phyloP scores from a whole-genome alignment of 805 yeast genomes.

The Sugiyamaella mastotermitis region DNA sequence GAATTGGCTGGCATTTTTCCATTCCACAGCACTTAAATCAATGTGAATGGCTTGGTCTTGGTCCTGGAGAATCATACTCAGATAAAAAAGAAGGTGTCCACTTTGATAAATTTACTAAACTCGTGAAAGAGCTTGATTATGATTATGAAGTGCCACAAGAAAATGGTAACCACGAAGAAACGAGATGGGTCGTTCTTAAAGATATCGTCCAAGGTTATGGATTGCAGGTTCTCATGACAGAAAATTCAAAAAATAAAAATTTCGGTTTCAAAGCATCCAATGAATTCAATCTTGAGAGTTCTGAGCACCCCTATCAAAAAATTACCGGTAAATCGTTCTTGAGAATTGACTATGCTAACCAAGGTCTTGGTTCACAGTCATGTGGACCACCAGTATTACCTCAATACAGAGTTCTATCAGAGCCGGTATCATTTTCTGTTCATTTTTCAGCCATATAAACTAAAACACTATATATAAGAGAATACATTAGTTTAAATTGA shows the following conservation, averaged over 20 bases:
- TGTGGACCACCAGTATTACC: too few species aligned
- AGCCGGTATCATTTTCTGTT: too few species aligned
- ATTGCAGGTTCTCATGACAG: too few species aligned
- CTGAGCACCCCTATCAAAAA: constrained; percentile 24
- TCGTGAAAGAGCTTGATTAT: constrained; percentile 13
- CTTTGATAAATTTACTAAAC: too few species aligned
- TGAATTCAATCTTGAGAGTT: constrained; percentile 17
- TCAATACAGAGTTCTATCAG: too few species aligned
- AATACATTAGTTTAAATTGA: too few species aligned
- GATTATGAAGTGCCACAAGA: constrained; percentile 35
- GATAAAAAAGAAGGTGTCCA: constrained; percentile 30
- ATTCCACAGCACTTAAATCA: constrained; percentile 18
- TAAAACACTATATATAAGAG: too few species aligned
- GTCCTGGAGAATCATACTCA: constrained; percentile 32
- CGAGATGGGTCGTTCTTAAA: constrained; percentile 32
- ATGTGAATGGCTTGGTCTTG: constrained; percentile 32
- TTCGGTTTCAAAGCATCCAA: constrained; percentile 16
- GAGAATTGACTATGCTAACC: constrained; percentile 23
- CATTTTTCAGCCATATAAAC: too few species aligned
- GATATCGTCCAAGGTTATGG: too few species aligned
- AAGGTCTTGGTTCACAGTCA: constrained; percentile 26
- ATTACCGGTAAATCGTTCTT: too few species aligned
- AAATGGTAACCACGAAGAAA: constrained; percentile 32
- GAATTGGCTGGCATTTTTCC: constrained; percentile 32
- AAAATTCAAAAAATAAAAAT: too few species aligned